Percentiles rank a stretch among this genome's conserved stretches.
Evolutionary conservation across 805 yeast genomes (phyloP).

Genomic region (Yarrowia keelungensis): DNA sequence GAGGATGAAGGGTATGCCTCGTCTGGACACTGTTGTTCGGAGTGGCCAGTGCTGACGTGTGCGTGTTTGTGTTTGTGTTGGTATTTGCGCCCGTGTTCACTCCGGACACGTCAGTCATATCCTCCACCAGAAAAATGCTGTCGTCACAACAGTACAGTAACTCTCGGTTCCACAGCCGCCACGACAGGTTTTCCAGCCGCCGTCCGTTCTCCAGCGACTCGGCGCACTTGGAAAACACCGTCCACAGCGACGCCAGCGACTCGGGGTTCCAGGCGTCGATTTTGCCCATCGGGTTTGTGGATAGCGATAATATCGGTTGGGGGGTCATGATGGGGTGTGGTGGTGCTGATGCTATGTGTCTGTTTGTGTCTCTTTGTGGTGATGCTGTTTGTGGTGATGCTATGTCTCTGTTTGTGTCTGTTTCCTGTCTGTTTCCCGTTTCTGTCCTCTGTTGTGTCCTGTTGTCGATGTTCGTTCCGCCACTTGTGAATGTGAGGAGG

Average conservation of each 20-base stretch:
- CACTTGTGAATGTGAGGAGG: not conserved
- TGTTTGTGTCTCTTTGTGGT: not conserved
- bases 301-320: slow-evolving; percentile 25
- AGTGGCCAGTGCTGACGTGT: not conserved
- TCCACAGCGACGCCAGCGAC: slow-evolving; percentile 46
- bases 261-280: slow-evolving; percentile 38
- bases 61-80: not conserved
- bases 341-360: not conserved
- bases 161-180: slow-evolving; percentile 50
- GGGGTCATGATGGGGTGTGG: not conserved
- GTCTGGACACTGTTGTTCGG: slow-evolving; percentile 7
- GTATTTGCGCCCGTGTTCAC: too few species aligned
- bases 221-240: slow-evolving; percentile 51
- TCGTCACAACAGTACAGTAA: slow-evolving; percentile 30
- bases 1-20: slow-evolving; percentile 12
- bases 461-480: not conserved
- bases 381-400: not conserved
- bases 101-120: slow-evolving; percentile 11
- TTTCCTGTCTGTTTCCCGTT: not conserved
- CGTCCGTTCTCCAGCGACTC: slow-evolving; percentile 50
- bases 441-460: not conserved
- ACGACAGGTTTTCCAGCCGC: slow-evolving; percentile 52
- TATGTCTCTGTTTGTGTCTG: not conserved
- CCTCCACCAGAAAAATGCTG: slow-evolving; percentile 31
- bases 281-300: slow-evolving; percentile 30